Conservation (phyloP, 768 basidiomycete genomes). For the Rhizopogon salebrosus region DNA sequence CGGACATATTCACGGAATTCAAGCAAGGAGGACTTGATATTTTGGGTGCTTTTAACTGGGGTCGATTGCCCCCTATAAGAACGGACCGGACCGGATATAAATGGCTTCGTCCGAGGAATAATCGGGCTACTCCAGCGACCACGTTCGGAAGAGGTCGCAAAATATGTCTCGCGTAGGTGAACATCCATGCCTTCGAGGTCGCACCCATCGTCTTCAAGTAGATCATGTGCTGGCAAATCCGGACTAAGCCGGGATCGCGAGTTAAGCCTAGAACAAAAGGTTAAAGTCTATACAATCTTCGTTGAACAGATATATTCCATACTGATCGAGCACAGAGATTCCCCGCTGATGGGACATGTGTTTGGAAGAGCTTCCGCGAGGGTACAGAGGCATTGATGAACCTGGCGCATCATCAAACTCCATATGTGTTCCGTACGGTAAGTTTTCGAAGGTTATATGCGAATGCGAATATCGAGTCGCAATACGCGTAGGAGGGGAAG, state of each 20-base stretch:
- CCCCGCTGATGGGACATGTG: not conserved
- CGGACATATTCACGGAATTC: slow-evolving; percentile 1
- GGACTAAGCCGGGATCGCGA: not conserved
- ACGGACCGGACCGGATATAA: slow-evolving; percentile 16
- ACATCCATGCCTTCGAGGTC: slow-evolving; percentile 29
- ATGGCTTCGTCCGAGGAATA: slow-evolving; percentile 13
- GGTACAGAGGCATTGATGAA: slow-evolving; percentile 5
- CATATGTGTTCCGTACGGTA: too few relatives aligned
- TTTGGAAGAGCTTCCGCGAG: not conserved
- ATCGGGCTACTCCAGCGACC: slow-evolving; percentile 55
- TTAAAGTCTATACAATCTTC: not conserved
- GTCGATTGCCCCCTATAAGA: slow-evolving; percentile 18
- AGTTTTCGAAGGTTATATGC: not conserved
- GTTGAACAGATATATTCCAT: not conserved
- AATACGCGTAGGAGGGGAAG: not conserved
- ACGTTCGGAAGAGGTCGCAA: slow-evolving; percentile 52
- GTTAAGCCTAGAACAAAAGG: not conserved
- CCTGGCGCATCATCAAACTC: not conserved
- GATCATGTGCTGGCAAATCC: not conserved
- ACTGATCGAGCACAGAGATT: not conserved
- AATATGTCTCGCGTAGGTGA: slow-evolving; percentile 43
- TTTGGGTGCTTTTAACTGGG: slow-evolving; percentile 10
- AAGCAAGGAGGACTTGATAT: slow-evolving; percentile 1
- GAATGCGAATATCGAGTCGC: not conserved
- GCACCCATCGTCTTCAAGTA: slow-evolving; percentile 18